Base-by-base conservation (phyloP, 305 asterid species). In the Fraxinus baroniana region DNA sequence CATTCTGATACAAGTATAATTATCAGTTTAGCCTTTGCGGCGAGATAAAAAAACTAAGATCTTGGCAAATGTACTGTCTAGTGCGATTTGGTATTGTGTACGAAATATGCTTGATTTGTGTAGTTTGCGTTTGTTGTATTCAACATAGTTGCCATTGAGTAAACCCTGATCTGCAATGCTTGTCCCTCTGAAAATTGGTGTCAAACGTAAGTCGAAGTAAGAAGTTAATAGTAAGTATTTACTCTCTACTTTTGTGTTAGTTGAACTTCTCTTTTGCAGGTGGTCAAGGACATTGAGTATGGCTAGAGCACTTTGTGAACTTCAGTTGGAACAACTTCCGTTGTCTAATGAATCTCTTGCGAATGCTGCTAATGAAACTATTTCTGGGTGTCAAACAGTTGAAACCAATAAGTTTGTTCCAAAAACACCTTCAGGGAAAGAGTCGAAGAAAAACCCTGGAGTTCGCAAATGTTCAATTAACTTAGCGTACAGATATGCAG, bases 201-300 rank as follows among this genome's bases (percentile, higher is more conserved):
- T 55, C 24, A 55, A 55, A 55, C 3, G 3, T n/a, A 62, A 20
- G 32, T 20, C 10, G 4, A 18, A 66, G 18, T 66, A 24, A 66
- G 18, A 26, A 66, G 36, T 66, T 12, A 28, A 10, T 66, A 26
- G 37, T 26, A 24, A 24, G 4, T 66, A 24, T 3, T 26, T 8
- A 7, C 7, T 66, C 36, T 66, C 18, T 66, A 66, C 15, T 66
- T 66, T 66, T 66, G 74, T 66, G 36, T 12, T 26, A 3, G 0
- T 24, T 66, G 74, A 66, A 28, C 36, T 84, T 22, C 81, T 74
- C 64, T 60, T 79, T 64, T 73, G 55, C 81, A 94, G 97, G 92
- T 93, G 97, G 98, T 86, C 95, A 33, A 91, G 97, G 89, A 92
- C 95, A 36, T 86, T 94, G 89, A 90, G 89, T 90, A 93, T 93